phyloP scores from a whole-genome alignment of 2,329 filamentous ascomycete species.

The Colletotrichum costaricense region DNA sequence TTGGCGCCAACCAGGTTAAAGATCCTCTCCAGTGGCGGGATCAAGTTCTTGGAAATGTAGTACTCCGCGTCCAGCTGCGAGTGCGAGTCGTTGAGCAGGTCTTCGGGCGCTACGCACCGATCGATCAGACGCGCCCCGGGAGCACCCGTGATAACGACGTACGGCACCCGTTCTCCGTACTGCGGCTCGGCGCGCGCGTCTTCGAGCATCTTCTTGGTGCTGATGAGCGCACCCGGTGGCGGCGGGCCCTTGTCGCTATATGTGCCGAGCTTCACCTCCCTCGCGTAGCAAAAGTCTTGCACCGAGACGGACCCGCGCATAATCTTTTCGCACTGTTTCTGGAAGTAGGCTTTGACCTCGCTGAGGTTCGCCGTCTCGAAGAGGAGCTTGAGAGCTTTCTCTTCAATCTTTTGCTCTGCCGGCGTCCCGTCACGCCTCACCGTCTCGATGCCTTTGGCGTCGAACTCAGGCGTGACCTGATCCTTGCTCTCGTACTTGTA shows the following conservation, averaged over 20 bases:
- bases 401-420: conserved; percentile 95
- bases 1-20: conserved; percentile 97
- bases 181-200: conserved; percentile 91
- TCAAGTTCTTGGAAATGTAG: conserved; percentile 95
- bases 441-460: conserved; percentile 98
- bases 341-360: conserved; percentile 90
- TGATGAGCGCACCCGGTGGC: conserved; percentile 90
- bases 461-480: conserved; percentile 87
- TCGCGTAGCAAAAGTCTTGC: conserved; percentile 96
- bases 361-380: conserved; percentile 92
- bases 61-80: conserved; percentile 92
- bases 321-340: conserved; percentile 90
- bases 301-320: conserved; percentile 89
- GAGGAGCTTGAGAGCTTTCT: conserved; percentile 87
- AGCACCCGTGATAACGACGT: conserved; percentile 90
- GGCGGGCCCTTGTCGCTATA: conserved; percentile 85
- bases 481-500: conserved; percentile 90
- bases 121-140: conserved; percentile 89
- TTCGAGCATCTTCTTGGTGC: conserved; percentile 84
- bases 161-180: conserved; percentile 94
- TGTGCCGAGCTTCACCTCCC: conserved; percentile 89
- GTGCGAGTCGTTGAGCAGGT: conserved; percentile 80
- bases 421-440: conserved; percentile 95
- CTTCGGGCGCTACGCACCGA: conserved; percentile 89
- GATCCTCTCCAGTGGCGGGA: conserved; percentile 94